Evolutionary conservation across 2,329 filamentous ascomycete species (phyloP), one percentile per base, ranked within the genome.

Genomic region (Triangularia verruculosa): DNA sequence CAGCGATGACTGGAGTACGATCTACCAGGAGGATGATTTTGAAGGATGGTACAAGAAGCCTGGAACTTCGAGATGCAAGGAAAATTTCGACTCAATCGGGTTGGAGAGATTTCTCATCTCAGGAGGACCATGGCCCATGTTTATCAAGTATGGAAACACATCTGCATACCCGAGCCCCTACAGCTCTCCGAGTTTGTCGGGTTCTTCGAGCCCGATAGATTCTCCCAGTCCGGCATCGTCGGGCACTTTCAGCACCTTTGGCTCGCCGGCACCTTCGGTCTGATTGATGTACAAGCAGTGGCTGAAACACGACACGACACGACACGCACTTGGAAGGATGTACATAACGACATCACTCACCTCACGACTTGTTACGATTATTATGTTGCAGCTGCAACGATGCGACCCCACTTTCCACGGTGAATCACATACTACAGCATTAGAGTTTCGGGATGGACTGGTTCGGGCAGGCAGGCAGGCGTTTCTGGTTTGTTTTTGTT

Each of bases 61-160:
- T 67, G 71, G 56, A 68, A 69, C 61, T 28, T 66, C 72, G 13
- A 27, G 54, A 30, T 30, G 24, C 39, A 30, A 20, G 17, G 52
- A 28, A 30, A 59, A 43, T 2, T 28, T 55, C 30, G 76, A 75
- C 67, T 78, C 74, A 30, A 64, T 71, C 17, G 75, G 73, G 6
- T 77, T 80, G 66, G 79, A 80, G 71, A 72, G 74, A 24, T 81
- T 77, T 59, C 66, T 80, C 8, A 73, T 80, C 17, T 65, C 69
- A n/a, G 74, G 76, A 2, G 77, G 78, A 2, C 62, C 71, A 6
- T 81, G 80, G 60, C 75, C 75, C 1, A 70, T 65, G 54, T 55
- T 71, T 34, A 63, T 59, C 39, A 47, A 47, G 39, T 20, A 47
- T 11, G 39, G 30, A 59, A 56, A 57, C 32, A 47, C 22, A 25